Conservation (phyloP, 352 stramenopile species). For the Phytopythium cucurbitacearum region DNA sequence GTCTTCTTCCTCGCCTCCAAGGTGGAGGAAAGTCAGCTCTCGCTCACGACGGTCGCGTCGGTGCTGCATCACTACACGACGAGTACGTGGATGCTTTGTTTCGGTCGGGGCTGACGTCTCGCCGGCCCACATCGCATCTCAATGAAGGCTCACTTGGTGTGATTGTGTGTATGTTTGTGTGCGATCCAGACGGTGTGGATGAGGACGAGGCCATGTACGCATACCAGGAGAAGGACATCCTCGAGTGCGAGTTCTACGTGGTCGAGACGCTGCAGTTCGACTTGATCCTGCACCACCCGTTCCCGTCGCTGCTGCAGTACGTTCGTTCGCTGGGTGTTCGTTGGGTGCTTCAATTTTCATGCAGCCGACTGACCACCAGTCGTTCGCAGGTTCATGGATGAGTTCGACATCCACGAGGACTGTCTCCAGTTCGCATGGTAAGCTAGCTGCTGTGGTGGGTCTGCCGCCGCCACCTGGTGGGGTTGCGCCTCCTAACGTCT, state of each 20-base stretch:
- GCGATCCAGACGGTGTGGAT: slow-evolving; percentile 56
- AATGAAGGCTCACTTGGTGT: too few relatives aligned
- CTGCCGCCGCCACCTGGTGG: too few relatives aligned
- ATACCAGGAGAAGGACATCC: slow-evolving; percentile 87
- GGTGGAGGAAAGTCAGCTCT: slow-evolving; percentile 84
- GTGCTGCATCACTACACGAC: slow-evolving; percentile 86
- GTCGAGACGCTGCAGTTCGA: slow-evolving; percentile 87
- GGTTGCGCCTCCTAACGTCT: not conserved
- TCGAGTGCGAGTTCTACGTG: slow-evolving; percentile 90
- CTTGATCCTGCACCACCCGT: slow-evolving; percentile 85
- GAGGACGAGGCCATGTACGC: slow-evolving; percentile 87
- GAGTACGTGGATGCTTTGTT: slow-evolving; percentile 30
- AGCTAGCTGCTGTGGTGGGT: not conserved
- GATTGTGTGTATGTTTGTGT: not conserved
- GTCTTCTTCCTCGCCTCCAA: slow-evolving; percentile 87
- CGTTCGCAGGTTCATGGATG: slow-evolving; percentile 58
- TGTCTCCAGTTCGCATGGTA: slow-evolving; percentile 84
- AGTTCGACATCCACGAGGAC: slow-evolving; percentile 85
- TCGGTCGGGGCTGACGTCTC: not conserved
- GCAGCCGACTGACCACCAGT: not conserved
- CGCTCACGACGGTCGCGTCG: slow-evolving; percentile 70
- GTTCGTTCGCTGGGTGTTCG: slow-evolving; percentile 6
- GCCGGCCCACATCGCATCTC: too few relatives aligned
- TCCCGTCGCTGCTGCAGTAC: slow-evolving; percentile 77
- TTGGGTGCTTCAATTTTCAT: not conserved